Evolutionary conservation across 805 yeast species (phyloP).

Genomic region (Candida montana): DNA sequence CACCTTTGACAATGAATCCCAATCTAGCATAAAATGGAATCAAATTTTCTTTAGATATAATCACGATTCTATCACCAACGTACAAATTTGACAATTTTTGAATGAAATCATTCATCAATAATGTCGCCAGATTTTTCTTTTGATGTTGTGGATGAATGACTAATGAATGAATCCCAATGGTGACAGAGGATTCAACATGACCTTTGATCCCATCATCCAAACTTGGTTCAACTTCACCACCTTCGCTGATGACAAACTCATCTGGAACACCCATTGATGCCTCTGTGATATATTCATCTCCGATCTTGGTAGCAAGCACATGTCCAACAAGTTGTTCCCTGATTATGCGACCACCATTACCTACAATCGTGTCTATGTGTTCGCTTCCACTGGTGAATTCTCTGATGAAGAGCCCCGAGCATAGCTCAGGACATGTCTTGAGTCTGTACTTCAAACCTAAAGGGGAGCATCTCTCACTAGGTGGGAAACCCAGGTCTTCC

Average conservation of each 20-base stretch:
- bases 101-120: conserved; percentile 80
- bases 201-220: conserved; percentile 35
- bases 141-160: conserved; percentile 74
- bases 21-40: conserved; percentile 74
- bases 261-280: conserved; percentile 58
- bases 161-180: conserved; percentile 78
- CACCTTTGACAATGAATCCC: conserved; percentile 72
- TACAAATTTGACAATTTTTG: conserved; percentile 86
- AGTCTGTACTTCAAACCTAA: conserved; percentile 67
- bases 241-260: background rate
- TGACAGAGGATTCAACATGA: conserved; percentile 69
- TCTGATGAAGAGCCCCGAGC: conserved; percentile 82
- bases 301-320: conserved; percentile 70
- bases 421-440: conserved; percentile 80
- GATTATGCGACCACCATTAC: conserved; percentile 32
- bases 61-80: conserved; percentile 69
- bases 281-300: conserved; percentile 44
- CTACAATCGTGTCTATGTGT: conserved; percentile 19
- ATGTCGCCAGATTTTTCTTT: conserved; percentile 76
- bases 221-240: conserved; percentile 15
- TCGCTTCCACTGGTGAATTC: conserved; percentile 38
- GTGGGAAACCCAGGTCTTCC: conserved; percentile 67
- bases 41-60: conserved; percentile 66
- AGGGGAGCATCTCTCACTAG: conserved; percentile 59
- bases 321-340: conserved; percentile 73